Conservation (phyloP, 495 filamentous ascomycete genomes). For the Neurospora cerealis region DNA sequence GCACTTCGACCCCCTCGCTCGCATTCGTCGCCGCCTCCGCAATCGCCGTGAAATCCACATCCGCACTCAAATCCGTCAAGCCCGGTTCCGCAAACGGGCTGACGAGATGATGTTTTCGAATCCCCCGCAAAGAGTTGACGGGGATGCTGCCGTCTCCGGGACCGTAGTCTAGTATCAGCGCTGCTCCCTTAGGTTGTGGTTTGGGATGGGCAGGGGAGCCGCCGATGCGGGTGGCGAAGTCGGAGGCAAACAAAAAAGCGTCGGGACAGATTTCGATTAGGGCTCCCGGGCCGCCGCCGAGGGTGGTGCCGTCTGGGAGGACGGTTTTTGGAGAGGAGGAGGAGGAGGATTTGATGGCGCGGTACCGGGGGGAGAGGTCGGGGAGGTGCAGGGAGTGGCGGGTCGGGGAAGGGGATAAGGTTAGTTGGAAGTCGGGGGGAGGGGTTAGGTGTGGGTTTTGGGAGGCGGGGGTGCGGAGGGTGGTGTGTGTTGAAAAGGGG, state of each 20-base stretch:
- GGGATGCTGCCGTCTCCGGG: conserved; percentile 63
- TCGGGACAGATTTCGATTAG: conserved; percentile 88
- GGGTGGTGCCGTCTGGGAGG: not conserved
- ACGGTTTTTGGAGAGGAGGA: not conserved
- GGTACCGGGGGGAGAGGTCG: conserved; percentile 70
- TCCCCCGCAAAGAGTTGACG: conserved; percentile 78
- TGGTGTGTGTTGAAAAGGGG: conserved; percentile 33
- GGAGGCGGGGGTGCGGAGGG: conserved; percentile 40
- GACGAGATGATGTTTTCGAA: conserved; percentile 59
- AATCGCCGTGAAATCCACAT: conserved; percentile 83
- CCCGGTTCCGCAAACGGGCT: conserved; percentile 71
- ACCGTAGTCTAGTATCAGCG: conserved; percentile 91
- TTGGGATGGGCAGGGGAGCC: conserved; percentile 49
- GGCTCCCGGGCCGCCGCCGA: conserved; percentile 41
- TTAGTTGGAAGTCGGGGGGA: conserved; percentile 73
- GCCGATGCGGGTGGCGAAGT: conserved; percentile 76
- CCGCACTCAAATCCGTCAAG: conserved; percentile 73
- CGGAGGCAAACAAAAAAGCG: conserved; percentile 61
- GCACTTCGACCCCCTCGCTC: conserved; percentile 73
- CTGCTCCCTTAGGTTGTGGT: conserved; percentile 61
- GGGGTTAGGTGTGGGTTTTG: conserved; percentile 37
- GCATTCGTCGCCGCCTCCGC: conserved; percentile 70
- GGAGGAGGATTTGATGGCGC: conserved; percentile 52
- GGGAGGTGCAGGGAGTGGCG: conserved; percentile 79
- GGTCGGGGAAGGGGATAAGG: conserved; percentile 59